Base-by-base conservation (phyloP, 2,329 filamentous ascomycete genomes). In the Xylaria sp. region DNA sequence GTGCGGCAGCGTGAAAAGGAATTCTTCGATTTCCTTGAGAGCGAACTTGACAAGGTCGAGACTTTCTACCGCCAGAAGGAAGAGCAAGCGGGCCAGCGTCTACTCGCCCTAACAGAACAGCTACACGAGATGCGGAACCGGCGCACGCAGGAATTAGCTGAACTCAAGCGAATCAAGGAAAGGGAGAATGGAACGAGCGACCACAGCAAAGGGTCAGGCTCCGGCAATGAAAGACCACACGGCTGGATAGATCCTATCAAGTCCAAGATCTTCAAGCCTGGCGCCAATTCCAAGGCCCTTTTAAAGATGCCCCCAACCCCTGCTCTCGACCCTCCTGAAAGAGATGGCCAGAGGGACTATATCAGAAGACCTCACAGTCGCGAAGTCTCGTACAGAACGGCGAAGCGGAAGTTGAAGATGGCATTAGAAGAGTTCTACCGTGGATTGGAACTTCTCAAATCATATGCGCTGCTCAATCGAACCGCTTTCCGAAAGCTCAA, bases 401-500 rank as follows among this genome's bases (percentile, higher is more conserved):
- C 94, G 1, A 97, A 96, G 74, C 82, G 89, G 56, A 96, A 97
- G 74, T 79, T 99, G 51, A 97, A 97, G 72, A 76, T 91, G 44
- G 94, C 94, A 0, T 73, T 97, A 45, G 90, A 96, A 66, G 94
- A 97, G 70, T 96, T 92, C 70, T 97, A 99, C 70, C 88, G 93
- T 18, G 89, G 90, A 0, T 79, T 99, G 13, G 94, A 99, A 69
- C 77, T 97, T 42, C 80, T 99, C 54, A 97, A 97, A 74, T 90
- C 91, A 0, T 99, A 96, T 66, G 88, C 92, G 1, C 76, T 96
- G 19, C 79, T 97, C 13, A 99, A 99, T 71, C 84, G 91, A 44
- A 96, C 91, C 0, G 94, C 92, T 0, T 97, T 97, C 68, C 87
- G 92, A 26, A 99, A 99, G 72, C 91, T 99, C 69, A 97, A 96